These are phyloP conservation scores for Areca catechu DNA, from an alignment of 176 grass and related monocot genomes.

Conservation along the genomic window DNA sequence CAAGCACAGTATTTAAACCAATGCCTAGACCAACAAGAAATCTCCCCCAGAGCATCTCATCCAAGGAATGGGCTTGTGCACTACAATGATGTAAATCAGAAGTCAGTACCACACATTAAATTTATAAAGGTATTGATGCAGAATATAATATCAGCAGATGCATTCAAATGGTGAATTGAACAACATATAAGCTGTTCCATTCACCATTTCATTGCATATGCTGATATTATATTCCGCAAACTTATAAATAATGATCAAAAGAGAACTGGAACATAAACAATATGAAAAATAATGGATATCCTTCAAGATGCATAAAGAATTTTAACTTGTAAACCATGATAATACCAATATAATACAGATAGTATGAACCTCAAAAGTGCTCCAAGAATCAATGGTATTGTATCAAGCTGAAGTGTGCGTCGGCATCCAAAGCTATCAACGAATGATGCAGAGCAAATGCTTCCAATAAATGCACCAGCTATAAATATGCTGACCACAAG, in stretches of 20 bases:
- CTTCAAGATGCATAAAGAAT: too few relatives aligned
- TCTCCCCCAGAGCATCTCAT: slow-evolving; percentile 94
- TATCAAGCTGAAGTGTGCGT: slow-evolving; percentile 80
- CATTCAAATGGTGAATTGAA: background rate
- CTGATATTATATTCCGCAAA: too few relatives aligned
- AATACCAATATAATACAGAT: background rate
- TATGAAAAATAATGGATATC: too few relatives aligned
- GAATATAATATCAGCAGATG: background rate
- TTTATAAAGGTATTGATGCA: too few relatives aligned
- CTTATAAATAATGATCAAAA: too few relatives aligned
- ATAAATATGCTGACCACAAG: slow-evolving; percentile 99
- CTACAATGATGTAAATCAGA: slow-evolving; percentile 22
- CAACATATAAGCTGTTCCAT: background rate
- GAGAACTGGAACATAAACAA: too few relatives aligned
- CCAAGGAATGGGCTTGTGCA: slow-evolving; percentile 70
- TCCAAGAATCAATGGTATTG: slow-evolving; percentile 77
- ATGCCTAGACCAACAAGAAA: slow-evolving; percentile 95
- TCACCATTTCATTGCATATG: background rate
- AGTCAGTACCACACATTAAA: too few relatives aligned
- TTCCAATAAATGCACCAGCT: slow-evolving; percentile 84
- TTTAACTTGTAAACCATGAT: too few relatives aligned
- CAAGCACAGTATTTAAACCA: slow-evolving; percentile 85
- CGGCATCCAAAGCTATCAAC: slow-evolving; percentile 90
- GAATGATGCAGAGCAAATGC: slow-evolving; percentile 55
- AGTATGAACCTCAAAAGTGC: slow-evolving; percentile 65